phyloP scores from a whole-genome alignment of 2,329 filamentous ascomycete species.

The Zymoseptoria brevis region DNA sequence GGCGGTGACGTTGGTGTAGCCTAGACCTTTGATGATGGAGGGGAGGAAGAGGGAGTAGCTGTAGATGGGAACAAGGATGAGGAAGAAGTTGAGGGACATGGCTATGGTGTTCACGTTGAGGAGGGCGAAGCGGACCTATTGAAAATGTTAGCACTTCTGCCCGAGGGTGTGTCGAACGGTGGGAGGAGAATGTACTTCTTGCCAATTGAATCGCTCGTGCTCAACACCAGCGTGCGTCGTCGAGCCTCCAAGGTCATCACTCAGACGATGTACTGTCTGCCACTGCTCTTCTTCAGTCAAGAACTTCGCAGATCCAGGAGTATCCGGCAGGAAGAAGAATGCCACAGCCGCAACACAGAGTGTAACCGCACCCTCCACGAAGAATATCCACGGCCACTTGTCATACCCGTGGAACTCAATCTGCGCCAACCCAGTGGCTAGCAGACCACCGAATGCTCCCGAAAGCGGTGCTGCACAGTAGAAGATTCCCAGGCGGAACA shows the following conservation, averaged over 20 bases:
- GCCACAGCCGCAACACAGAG: constrained; percentile 46
- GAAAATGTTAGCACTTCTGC: no score
- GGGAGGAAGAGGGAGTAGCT: constrained; percentile 42
- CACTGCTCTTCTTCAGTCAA: constrained; percentile 26
- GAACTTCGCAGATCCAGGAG: constrained; percentile 41
- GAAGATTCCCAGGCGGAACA: constrained; percentile 33
- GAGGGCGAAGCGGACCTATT: constrained; percentile 25
- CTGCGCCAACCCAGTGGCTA: constrained; percentile 36
- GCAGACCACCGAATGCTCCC: constrained; percentile 37
- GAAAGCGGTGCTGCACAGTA: constrained; percentile 31
- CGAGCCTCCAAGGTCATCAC: constrained; percentile 27
- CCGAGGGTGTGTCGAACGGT: no score
- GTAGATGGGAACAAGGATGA: constrained; percentile 32
- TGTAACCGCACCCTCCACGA: constrained; percentile 45
- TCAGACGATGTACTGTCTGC: constrained; percentile 24
- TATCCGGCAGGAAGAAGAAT: constrained; percentile 49
- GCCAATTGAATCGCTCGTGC: constrained; percentile 28
- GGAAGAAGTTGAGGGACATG: constrained; percentile 29
- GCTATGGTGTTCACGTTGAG: constrained; percentile 30
- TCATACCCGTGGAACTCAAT: constrained; percentile 33
- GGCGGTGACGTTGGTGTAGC: constrained; percentile 34
- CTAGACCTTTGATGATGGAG: constrained; percentile 37
- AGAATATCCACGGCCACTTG: constrained; percentile 34
- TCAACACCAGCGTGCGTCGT: constrained; percentile 21
- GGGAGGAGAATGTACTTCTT: constrained; percentile 4